Evolutionary conservation across 2,329 filamentous ascomycete genomes (phyloP).

Genomic region (Ascochyta koolunga): DNA sequence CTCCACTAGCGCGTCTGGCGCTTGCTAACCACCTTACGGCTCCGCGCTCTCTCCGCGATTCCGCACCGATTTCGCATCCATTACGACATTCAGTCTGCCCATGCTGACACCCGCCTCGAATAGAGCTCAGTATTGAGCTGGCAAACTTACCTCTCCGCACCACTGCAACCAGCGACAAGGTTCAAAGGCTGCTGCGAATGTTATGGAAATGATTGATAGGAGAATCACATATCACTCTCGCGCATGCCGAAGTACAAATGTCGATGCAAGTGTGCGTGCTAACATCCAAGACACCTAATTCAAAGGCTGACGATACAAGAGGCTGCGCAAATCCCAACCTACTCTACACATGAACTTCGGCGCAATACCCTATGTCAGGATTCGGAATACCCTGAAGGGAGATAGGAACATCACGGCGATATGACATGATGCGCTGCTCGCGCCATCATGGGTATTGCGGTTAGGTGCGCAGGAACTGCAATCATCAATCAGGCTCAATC

Average conservation of each 20-base stretch:
- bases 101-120: background rate
- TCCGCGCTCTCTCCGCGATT: background rate
- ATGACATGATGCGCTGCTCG: conserved; percentile 14
- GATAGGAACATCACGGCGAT: conserved; percentile 16
- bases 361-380: conserved; percentile 10
- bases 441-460: conserved; percentile 21
- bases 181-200: background rate
- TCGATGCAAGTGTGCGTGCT: conserved; percentile 12
- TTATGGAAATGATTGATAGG: background rate
- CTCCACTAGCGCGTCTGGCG: conserved; percentile 11
- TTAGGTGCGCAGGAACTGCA: conserved; percentile 21
- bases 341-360: conserved; percentile 3
- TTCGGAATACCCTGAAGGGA: conserved; percentile 11
- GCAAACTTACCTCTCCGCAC: background rate
- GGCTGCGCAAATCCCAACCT: conserved; percentile 2
- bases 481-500: conserved; percentile 29
- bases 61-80: background rate
- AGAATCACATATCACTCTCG: background rate
- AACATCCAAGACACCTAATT: conserved; percentile 5
- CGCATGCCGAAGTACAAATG: conserved; percentile 2
- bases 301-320: conserved; percentile 2
- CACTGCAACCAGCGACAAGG: conserved; percentile 1
- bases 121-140: background rate
- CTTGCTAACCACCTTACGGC: conserved; percentile 9
- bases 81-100: background rate